These are phyloP conservation scores for Neofusicoccum umdonicola DNA, from an alignment of 2,329 filamentous ascomycete genomes.

Conservation along the genomic window DNA sequence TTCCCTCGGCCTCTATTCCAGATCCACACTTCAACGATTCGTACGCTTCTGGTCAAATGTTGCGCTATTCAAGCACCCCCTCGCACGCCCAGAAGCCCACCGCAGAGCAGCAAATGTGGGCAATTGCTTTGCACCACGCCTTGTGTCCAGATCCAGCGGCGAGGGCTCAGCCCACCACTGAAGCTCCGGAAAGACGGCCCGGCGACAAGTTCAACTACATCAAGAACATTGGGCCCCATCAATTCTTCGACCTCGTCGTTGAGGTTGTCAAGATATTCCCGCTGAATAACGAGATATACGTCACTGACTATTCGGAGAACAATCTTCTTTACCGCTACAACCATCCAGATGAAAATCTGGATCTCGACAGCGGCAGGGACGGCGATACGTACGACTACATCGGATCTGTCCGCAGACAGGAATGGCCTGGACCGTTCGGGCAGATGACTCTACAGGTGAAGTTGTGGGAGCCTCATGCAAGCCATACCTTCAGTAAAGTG, in stretches of 20 bases:
- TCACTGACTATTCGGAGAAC: slow-evolving; percentile 82
- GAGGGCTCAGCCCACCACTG: not conserved
- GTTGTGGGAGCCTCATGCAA: slow-evolving; percentile 66
- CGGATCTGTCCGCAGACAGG: slow-evolving; percentile 31
- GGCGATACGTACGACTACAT: slow-evolving; percentile 59
- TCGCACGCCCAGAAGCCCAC: not conserved
- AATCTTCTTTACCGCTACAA: slow-evolving; percentile 57
- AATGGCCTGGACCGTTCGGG: slow-evolving; percentile 76
- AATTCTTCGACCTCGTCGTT: slow-evolving; percentile 68
- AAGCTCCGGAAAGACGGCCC: not conserved
- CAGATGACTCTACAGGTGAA: slow-evolving; percentile 69
- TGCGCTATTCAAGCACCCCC: not conserved
- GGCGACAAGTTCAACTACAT: slow-evolving; percentile 45
- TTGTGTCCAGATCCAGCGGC: not conserved
- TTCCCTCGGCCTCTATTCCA: slow-evolving; percentile 27
- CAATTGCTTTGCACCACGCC: slow-evolving; percentile 28
- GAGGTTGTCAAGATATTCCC: slow-evolving; percentile 63
- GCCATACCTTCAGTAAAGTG: slow-evolving; percentile 56
- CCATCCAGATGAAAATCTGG: slow-evolving; percentile 32
- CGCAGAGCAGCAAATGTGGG: slow-evolving; percentile 32
- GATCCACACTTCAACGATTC: slow-evolving; percentile 26
- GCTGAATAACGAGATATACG: slow-evolving; percentile 55
- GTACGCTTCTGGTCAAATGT: slow-evolving; percentile 21
- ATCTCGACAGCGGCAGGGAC: slow-evolving; percentile 37
- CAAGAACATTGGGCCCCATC: slow-evolving; percentile 56